Conservation (phyloP, 106 monocot species). For the Dioscorea alata region DNA sequence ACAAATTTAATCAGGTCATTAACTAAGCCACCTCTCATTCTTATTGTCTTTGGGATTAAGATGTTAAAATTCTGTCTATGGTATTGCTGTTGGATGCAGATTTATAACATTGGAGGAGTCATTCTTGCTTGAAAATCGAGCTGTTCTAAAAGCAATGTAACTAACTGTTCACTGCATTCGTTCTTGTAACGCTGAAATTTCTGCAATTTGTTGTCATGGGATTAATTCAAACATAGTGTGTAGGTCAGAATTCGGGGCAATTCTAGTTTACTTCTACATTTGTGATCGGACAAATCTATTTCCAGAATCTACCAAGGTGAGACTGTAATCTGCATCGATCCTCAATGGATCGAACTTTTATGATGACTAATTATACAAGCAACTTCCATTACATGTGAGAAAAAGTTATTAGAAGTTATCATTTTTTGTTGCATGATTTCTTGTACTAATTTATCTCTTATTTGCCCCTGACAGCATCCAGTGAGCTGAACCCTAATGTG, state of each 20-base stretch:
- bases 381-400: no score
- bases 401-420: no score
- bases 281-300: conserved; percentile 66
- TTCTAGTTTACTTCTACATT: conserved; percentile 58
- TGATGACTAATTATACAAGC: no score
- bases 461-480: no score
- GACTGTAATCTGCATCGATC: no score
- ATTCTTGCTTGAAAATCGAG: conserved; percentile 68
- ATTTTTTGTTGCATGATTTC: no score
- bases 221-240: conserved; percentile 6
- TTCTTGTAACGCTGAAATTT: not conserved
- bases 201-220: not conserved
- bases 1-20: conserved; percentile 68
- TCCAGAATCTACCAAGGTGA: conserved; percentile 47
- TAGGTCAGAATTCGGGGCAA: conserved; percentile 63
- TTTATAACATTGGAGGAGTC: conserved; percentile 68
- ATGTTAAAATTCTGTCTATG: not conserved
- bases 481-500: no score
- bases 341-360: no score
- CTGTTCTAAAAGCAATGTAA: conserved; percentile 52
- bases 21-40: not conserved
- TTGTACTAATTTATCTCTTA: no score
- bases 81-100: conserved; percentile 22
- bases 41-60: not conserved
- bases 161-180: not conserved